A percentile compares a stretch with the other conserved stretches of the same genome.
Evolutionary conservation across 805 yeast genomes (phyloP).

Genomic region (Komagataella ulmi): DNA sequence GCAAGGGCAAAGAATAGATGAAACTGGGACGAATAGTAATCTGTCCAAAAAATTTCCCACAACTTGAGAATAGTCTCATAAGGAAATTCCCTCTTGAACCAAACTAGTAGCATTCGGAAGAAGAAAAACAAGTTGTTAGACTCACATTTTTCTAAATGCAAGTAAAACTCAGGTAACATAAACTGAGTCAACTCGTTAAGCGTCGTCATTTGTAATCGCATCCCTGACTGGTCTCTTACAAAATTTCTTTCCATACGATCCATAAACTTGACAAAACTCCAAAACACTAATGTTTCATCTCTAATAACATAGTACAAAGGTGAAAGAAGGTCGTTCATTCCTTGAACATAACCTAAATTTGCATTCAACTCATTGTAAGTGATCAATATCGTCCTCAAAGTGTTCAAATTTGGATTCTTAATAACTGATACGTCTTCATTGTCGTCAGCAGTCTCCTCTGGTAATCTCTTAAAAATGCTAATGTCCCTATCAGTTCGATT

Average conservation of each 20-base stretch:
- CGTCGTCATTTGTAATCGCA: constrained; percentile 76
- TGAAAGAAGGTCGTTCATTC: constrained; percentile 89
- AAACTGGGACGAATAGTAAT: constrained; percentile 74
- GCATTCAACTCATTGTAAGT: constrained; percentile 78
- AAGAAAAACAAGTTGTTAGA: constrained; percentile 86
- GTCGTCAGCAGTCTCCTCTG: constrained; percentile 20
- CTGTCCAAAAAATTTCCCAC: constrained; percentile 95
- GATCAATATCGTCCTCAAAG: constrained; percentile 62
- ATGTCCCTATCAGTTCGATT: constrained; percentile 80
- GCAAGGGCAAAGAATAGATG: constrained; percentile 82
- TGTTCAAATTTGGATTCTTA: constrained; percentile 60
- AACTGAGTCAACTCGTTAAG: constrained; percentile 79
- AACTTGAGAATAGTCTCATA: constrained; percentile 64
- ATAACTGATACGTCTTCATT: constrained; percentile 52
- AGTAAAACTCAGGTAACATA: constrained; percentile 74
- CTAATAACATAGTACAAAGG: constrained; percentile 57
- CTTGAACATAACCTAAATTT: constrained; percentile 91
- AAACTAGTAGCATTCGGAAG: constrained; percentile 87
- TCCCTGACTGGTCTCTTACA: constrained; percentile 83
- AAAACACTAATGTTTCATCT: constrained; percentile 74
- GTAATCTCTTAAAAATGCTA: constrained; percentile 39
- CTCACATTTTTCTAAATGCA: constrained; percentile 78
- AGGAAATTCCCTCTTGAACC: constrained; percentile 86
- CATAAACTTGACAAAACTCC: constrained; percentile 85
- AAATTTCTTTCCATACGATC: constrained; percentile 92